Evolutionary conservation across 2,329 filamentous ascomycete species (phyloP), one percentile per base, ranked within the genome.

Genomic region (Fusarium gaditjirri): DNA sequence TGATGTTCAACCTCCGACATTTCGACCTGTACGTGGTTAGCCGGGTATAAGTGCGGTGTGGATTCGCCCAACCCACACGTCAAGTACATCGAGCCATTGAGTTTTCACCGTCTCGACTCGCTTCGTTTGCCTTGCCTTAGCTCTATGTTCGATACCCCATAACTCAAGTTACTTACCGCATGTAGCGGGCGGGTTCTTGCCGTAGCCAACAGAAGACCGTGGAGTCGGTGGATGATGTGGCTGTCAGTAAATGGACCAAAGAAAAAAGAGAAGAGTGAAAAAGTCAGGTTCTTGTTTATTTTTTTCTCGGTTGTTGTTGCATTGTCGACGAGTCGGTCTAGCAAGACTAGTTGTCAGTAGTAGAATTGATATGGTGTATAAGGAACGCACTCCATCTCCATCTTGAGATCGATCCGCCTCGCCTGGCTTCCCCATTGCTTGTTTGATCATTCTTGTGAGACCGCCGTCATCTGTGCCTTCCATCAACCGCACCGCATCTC

Each of bases 201-300:
- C 36, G 67, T 68, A 71, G 68, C 67, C 72, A 75, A 71, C 70
- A 60, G 59, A 65, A 66, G 64, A 46, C 54, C 54, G 61, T 66
- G 72, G 65, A 56, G 56, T 63, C 59, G 57, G 66, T 75, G 75
- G 73, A 71, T 74, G 75, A 76, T 76, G 75, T 76, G 75, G 75
- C 75, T 76, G 71, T 52, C 74, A 71, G 65, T 76, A 74, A 75
- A 76, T 76, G 75, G 74, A 70, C 68, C 65, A 65, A 61, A 60
- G 58, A 54, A 47, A 63, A 23, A 38, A 25, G 36, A 46, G 59
- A 55, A 65, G 61, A 53, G 59, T 46, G 61, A 57, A 63, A 52
- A 63, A 43, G 42, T 49, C 16, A 36, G 42, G 42, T 57, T 36
- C 70, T 72, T 69, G 50, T 60, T 62, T 73, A 57, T 72, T 73